Percentiles rank a stretch among this genome's conserved stretches.
Conservation (phyloP, 345 rosid genomes). For the Hibiscus tridactylites region DNA sequence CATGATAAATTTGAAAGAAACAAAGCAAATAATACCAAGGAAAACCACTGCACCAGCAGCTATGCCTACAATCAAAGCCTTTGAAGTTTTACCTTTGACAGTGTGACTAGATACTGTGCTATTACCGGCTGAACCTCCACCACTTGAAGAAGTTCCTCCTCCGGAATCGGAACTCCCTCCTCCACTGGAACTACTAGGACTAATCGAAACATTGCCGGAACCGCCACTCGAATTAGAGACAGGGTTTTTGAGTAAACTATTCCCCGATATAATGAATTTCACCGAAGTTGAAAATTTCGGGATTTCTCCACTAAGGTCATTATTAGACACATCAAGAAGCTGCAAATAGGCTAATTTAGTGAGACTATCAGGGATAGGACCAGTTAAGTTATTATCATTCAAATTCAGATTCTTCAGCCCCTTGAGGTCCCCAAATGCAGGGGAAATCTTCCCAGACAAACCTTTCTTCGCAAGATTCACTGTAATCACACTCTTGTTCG, state of each 20-base stretch:
- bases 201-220: not conserved
- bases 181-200: not conserved
- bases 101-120: not conserved
- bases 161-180: slow-evolving; percentile 5
- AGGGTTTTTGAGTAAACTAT: slow-evolving; percentile 29
- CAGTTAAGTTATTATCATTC: slow-evolving; percentile 52
- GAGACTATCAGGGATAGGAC: slow-evolving; percentile 51
- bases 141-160: slow-evolving; percentile 10
- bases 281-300: slow-evolving; percentile 37
- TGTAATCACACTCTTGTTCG: slow-evolving; percentile 24
- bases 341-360: slow-evolving; percentile 35
- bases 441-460: slow-evolving; percentile 53
- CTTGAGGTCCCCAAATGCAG: slow-evolving; percentile 45
- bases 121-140: slow-evolving; percentile 20
- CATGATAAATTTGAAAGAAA: slow-evolving; percentile 32
- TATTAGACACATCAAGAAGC: slow-evolving; percentile 44
- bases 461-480: slow-evolving; percentile 40
- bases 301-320: slow-evolving; percentile 2
- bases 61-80: slow-evolving; percentile 35
- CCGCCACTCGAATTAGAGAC: not conserved
- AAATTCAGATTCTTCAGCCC: slow-evolving; percentile 37
- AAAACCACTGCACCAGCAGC: slow-evolving; percentile 34
- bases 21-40: slow-evolving; percentile 32
- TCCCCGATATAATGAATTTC: slow-evolving; percentile 40
- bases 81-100: slow-evolving; percentile 19